Conservation (phyloP, 495 filamentous ascomycete genomes). For the Xylaria palmicola region DNA sequence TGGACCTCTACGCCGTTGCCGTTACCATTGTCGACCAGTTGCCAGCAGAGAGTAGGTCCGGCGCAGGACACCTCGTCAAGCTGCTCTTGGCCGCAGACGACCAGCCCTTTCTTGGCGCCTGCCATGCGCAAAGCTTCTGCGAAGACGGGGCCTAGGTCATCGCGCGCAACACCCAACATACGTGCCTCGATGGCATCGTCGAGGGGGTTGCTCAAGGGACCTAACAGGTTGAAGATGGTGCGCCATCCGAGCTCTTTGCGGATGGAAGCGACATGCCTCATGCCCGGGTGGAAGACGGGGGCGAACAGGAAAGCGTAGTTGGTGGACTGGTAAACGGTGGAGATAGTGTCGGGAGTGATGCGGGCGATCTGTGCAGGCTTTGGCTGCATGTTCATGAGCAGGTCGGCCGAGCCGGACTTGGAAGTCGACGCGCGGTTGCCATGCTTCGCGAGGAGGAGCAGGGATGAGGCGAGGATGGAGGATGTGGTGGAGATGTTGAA, state of each 20-base stretch:
- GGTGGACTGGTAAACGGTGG: constrained; percentile 65
- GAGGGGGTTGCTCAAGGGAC: constrained; percentile 86
- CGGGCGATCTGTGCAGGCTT: constrained; percentile 68
- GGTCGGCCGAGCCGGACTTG: constrained; percentile 90
- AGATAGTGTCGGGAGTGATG: constrained; percentile 67
- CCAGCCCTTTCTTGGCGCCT: constrained; percentile 79
- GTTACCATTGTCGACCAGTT: constrained; percentile 54
- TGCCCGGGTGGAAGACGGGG: constrained; percentile 92
- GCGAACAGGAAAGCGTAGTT: constrained; percentile 98
- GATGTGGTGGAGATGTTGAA: constrained; percentile 97
- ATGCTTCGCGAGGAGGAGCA: constrained; percentile 86
- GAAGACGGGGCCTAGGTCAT: constrained; percentile 80
- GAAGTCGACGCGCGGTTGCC: constrained; percentile 96
- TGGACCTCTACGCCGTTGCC: constrained; percentile 59
- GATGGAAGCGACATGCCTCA: constrained; percentile 80
- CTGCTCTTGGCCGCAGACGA: constrained; percentile 92
- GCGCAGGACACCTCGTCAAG: constrained; percentile 94
- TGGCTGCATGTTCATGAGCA: constrained; percentile 70
- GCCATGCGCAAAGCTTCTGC: constrained; percentile 75
- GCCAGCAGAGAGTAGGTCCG: constrained; percentile 84
- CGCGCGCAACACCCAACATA: constrained; percentile 85
- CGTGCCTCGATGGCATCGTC: constrained; percentile 79
- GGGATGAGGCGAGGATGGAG: constrained; percentile 83
- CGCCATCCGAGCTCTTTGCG: constrained; percentile 82
- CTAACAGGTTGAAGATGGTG: constrained; percentile 95